Conservation (phyloP, 176 grass and related monocot genomes). For the Zoysia japonica region DNA sequence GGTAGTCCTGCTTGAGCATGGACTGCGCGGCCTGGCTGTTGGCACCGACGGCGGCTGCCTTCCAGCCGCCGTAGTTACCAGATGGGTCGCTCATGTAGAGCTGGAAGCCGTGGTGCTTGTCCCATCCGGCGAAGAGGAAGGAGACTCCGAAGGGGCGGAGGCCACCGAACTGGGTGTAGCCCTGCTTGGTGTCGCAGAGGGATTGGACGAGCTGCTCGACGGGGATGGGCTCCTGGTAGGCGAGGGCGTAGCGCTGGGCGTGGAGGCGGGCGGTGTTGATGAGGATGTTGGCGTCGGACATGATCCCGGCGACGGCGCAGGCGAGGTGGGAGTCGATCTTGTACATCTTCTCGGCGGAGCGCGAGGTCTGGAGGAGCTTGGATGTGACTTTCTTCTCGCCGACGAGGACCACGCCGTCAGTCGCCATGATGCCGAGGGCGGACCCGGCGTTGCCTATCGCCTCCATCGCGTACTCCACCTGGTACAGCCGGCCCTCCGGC, state of each 20-base stretch:
- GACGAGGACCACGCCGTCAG: conserved; percentile 75
- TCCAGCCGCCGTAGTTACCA: conserved; percentile 90
- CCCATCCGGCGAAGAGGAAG: conserved; percentile 92
- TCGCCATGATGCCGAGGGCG: conserved; percentile 69
- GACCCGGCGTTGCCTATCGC: conserved; percentile 91
- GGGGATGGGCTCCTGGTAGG: conserved; percentile 94
- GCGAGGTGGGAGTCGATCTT: conserved; percentile 94
- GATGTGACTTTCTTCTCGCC: conserved; percentile 98
- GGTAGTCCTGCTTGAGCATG: conserved; percentile 96
- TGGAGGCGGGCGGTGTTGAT: conserved; percentile 93
- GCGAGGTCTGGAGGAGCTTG: conserved; percentile 88
- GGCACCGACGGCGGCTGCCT: conserved; percentile 81
- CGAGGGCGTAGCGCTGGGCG: conserved; percentile 83
- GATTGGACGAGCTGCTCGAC: conserved; percentile 91
- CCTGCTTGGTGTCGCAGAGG: conserved; percentile 94
- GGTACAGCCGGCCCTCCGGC: conserved; percentile 86
- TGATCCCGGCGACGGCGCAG: conserved; percentile 88
- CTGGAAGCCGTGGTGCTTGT: conserved; percentile 87
- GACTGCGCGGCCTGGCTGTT: conserved; percentile 95
- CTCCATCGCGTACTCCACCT: conserved; percentile 99
- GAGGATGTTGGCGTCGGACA: conserved; percentile 96
- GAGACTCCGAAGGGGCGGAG: conserved; percentile 94
- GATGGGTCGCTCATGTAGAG: conserved; percentile 93
- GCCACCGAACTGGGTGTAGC: conserved; percentile 91
- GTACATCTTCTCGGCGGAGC: conserved; percentile 97